phyloP scores from a whole-genome alignment of 345 rosid genomes.

The Moringa oleifera region DNA sequence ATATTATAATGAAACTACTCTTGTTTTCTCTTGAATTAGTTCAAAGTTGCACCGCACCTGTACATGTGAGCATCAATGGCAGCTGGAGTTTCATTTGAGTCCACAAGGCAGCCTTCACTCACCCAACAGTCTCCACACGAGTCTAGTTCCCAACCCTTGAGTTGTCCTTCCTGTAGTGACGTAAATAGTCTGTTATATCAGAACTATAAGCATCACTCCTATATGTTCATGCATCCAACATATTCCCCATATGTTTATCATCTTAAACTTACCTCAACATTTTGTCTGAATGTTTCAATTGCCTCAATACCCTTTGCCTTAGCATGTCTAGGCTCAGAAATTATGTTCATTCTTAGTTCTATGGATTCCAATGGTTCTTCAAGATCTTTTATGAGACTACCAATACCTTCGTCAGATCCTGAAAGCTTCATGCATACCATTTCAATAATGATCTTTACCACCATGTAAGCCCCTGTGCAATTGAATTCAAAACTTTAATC shows the following conservation, averaged over 20 bases:
- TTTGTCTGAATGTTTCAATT: conserved; percentile 63
- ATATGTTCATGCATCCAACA: too few species aligned
- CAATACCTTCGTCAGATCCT: conserved; percentile 64
- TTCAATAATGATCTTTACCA: conserved; percentile 80
- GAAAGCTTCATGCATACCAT: conserved; percentile 79
- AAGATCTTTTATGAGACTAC: conserved; percentile 68
- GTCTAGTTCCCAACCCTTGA: conserved; percentile 80
- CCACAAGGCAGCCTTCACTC: conserved; percentile 86
- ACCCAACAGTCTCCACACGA: conserved; percentile 95
- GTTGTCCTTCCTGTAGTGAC: conserved; percentile 47
- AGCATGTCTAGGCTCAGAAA: conserved; percentile 62
- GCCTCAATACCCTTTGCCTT: conserved; percentile 70
- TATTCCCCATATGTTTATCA: too few species aligned
- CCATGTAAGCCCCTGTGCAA: conserved; percentile 80
- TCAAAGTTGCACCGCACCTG: conserved; percentile 47
- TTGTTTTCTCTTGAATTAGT: too few species aligned
- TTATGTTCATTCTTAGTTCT: conserved; percentile 68
- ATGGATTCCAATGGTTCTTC: conserved; percentile 63
- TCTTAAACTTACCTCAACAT: conserved; percentile 57
- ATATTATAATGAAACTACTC: background rate
- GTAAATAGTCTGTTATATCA: background rate
- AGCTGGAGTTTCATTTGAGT: conserved; percentile 61
- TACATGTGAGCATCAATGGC: conserved; percentile 89
- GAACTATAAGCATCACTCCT: too few species aligned
- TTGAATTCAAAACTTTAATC: background rate